Conservation (phyloP, 352 stramenopile genomes). For the Halophytophthora batemanensis region DNA sequence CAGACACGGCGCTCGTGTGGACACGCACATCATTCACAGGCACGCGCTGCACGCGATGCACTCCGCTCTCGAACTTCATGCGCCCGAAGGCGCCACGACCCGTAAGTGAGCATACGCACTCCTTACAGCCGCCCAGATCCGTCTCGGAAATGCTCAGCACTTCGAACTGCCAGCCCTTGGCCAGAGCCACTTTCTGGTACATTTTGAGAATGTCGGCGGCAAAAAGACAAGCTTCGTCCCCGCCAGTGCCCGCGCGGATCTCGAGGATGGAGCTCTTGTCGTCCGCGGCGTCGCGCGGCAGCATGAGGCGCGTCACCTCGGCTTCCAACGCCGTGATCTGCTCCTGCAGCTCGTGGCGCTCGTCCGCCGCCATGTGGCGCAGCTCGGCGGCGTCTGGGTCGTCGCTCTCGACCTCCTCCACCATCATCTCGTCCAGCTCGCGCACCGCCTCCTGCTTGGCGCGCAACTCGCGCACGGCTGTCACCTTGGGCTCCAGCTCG, state of each 20-base stretch:
- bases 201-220: slow-evolving; percentile 92
- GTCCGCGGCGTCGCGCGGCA: slow-evolving; percentile 86
- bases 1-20: slow-evolving; percentile 97
- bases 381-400: slow-evolving; percentile 61
- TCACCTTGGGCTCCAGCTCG: slow-evolving; percentile 72
- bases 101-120: slow-evolving; percentile 69
- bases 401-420: slow-evolving; percentile 40
- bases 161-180: slow-evolving; percentile 90
- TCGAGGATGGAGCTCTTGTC: slow-evolving; percentile 97
- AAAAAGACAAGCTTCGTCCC: slow-evolving; percentile 96
- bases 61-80: slow-evolving; percentile 98
- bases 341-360: slow-evolving; percentile 58
- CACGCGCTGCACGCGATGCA: slow-evolving; percentile 97
- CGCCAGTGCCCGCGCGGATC: slow-evolving; percentile 94
- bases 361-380: slow-evolving; percentile 70
- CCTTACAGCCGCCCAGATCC: slow-evolving; percentile 82
- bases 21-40: slow-evolving; percentile 95
- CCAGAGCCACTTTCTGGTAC: slow-evolving; percentile 87
- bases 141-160: slow-evolving; percentile 85
- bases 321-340: slow-evolving; percentile 53
- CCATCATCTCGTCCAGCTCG: slow-evolving; percentile 87
- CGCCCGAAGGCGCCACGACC: slow-evolving; percentile 92
- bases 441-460: slow-evolving; percentile 89
- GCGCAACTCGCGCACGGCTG: slow-evolving; percentile 73
- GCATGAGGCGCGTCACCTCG: slow-evolving; percentile 70